Percentiles rank a stretch among this genome's conserved stretches.
phyloP scores from a whole-genome alignment of 306 rosid species.

The Inga oerstediana region DNA sequence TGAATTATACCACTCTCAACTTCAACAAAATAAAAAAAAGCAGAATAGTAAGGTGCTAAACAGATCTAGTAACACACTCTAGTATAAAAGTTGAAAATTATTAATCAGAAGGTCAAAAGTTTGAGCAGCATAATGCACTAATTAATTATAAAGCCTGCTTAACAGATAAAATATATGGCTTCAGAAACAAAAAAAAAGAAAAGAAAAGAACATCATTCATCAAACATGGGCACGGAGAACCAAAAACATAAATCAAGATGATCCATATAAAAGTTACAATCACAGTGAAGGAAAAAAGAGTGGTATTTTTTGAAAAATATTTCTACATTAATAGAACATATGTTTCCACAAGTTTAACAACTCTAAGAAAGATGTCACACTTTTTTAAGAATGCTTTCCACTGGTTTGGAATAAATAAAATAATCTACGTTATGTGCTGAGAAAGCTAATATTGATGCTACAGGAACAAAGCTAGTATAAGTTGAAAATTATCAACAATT shows the following conservation, averaged over 20 bases:
- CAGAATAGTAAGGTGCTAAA: neutral
- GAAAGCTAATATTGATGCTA: slow-evolving; percentile 8
- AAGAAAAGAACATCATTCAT: neutral
- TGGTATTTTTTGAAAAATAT: neutral
- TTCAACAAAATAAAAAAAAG: slow-evolving; percentile 3
- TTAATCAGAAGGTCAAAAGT: slow-evolving; percentile 7
- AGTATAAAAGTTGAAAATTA: slow-evolving; percentile 18
- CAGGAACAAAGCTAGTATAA: slow-evolving; percentile 7
- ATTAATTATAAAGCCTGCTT: neutral
- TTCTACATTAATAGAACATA: slow-evolving; percentile 1
- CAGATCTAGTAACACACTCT: neutral
- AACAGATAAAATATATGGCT: neutral
- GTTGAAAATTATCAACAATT: slow-evolving; percentile 11
- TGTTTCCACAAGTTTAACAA: neutral
- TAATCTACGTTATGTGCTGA: neutral
- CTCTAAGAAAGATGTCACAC: neutral
- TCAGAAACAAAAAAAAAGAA: neutral
- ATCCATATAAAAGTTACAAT: neutral
- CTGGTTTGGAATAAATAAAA: neutral
- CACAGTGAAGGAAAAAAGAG: neutral
- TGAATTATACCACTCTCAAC: slow-evolving; percentile 12
- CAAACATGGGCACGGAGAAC: slow-evolving; percentile 4
- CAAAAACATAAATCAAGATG: neutral
- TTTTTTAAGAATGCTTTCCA: neutral
- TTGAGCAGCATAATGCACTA: neutral